Evolutionary conservation across 495 filamentous ascomycete genomes (phyloP).

Genomic region (Trichoderma erinaceum): DNA sequence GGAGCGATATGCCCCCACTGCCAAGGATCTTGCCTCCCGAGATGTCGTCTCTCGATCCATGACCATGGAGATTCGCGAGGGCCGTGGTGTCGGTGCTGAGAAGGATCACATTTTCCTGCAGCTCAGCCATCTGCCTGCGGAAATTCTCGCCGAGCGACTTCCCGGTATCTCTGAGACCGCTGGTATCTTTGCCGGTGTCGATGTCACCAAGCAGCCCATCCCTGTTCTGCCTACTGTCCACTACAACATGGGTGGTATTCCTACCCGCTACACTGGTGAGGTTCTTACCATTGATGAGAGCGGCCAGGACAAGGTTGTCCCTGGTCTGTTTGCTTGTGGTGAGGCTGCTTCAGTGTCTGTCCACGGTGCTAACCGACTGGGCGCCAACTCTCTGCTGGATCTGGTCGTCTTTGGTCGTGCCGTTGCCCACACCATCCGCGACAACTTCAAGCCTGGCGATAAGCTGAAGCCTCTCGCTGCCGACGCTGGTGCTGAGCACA

Average conservation of each 20-base stretch:
- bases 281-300: conserved; percentile 76
- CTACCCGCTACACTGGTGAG: conserved; percentile 93
- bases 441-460: conserved; percentile 74
- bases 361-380: conserved; percentile 94
- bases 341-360: conserved; percentile 96
- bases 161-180: conserved; percentile 98
- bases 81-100: conserved; percentile 89
- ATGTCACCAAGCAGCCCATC: conserved; percentile 93
- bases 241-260: conserved; percentile 99
- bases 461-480: conserved; percentile 68
- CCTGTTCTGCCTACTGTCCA: conserved; percentile 95
- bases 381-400: conserved; percentile 96
- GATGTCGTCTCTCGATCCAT: conserved; percentile 95
- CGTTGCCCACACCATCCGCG: conserved; percentile 90
- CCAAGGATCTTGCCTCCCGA: conserved; percentile 90
- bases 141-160: conserved; percentile 90
- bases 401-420: conserved; percentile 95
- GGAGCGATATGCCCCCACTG: conserved; percentile 95
- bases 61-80: conserved; percentile 95
- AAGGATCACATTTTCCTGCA: conserved; percentile 98
- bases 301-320: conserved; percentile 89
- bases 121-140: conserved; percentile 84
- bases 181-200: conserved; percentile 91
- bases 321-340: conserved; percentile 91
- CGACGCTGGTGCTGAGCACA: conserved; percentile 80